Base-by-base conservation (phyloP, 225 moss, liverwort and hornwort species). In the Takakia lepidozioides region DNA sequence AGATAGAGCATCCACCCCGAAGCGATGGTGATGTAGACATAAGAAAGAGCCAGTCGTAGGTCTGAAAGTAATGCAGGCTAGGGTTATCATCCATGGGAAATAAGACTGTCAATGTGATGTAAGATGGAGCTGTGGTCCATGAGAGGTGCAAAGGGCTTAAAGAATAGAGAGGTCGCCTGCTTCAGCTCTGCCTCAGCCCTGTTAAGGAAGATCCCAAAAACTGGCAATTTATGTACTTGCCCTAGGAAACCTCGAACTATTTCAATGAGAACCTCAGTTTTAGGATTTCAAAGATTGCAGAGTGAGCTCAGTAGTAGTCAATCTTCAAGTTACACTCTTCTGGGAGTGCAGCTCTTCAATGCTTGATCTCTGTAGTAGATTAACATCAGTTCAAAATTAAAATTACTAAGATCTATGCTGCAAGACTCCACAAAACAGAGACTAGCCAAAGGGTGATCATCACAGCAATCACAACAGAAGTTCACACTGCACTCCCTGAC, bases 11-110 rank as follows among this genome's bases (percentile, higher is more conserved):
- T 98, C 95, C 95, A 98, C 47, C 95, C 95, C 55, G 83, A 16
- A 70, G 90, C 95, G 41, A 75, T 55, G 29, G 73, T 77, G 40
- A 98, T 75, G 24, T 78, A 35, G 95, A 71, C 91, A 87, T 91
- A 52, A 98, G 78, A 67, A 90, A 91, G 3, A 80, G 64, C 91
- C 91, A 98, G 65, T 98, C 95, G 54, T 98, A 98, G 0, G 91
- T 98, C 61, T 98, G 95, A 59, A 98, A 98, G 66, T 98, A 98
- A 61, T 98, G 87, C 49, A 98, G 40, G 87, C 68, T 24, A 90
- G 73, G 46, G 50, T 72, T 51, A 87, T 85, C 27, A 98, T 38
- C 69, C 87, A 62, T 54, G 55, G 27, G 58, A 65, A 52, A 87
- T 78, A 34, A 78, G 61, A 16, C 51, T 43, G 40, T 87, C 85